phyloP scores from a whole-genome alignment of 2,329 filamentous ascomycete genomes.

The Moelleriella libera region DNA sequence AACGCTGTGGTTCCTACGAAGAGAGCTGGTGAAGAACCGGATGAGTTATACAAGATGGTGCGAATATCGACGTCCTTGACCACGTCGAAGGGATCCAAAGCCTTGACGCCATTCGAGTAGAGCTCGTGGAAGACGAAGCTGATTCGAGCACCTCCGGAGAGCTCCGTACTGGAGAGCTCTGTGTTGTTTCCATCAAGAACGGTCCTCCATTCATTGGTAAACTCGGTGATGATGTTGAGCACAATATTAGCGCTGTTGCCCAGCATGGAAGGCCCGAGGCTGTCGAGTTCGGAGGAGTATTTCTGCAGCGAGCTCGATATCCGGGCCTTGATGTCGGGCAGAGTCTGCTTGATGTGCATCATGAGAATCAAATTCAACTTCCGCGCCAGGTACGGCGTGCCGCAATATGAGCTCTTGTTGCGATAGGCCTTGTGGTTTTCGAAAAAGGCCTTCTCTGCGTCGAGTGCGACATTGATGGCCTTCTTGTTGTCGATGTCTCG shows the following conservation, averaged over 20 bases:
- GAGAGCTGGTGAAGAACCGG: conserved; percentile 89
- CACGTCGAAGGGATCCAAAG: conserved; percentile 90
- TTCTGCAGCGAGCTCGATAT: conserved; percentile 92
- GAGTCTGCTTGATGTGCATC: conserved; percentile 99
- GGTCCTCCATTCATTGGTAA: conserved; percentile 93
- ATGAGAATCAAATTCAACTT: conserved; percentile 98
- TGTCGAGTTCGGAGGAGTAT: conserved; percentile 67
- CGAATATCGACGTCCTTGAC: conserved; percentile 97
- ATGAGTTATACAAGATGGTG: conserved; percentile 96
- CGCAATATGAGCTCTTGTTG: conserved; percentile 97
- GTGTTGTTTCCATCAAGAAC: conserved; percentile 94
- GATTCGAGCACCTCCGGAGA: conserved; percentile 94
- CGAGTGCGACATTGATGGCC: conserved; percentile 76
- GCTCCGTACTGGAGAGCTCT: conserved; percentile 83
- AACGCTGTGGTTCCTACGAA: conserved; percentile 98
- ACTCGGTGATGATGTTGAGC: conserved; percentile 97
- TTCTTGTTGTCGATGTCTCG: conserved; percentile 98
- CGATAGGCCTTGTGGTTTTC: conserved; percentile 97
- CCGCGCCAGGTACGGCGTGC: conserved; percentile 88
- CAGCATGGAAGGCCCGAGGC: conserved; percentile 84
- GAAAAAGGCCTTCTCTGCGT: conserved; percentile 93
- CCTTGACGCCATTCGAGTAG: conserved; percentile 94
- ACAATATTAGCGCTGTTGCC: conserved; percentile 95
- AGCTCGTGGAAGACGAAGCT: conserved; percentile 99
- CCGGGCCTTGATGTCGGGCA: conserved; percentile 95